phyloP scores from a whole-genome alignment of 768 basidiomycete genomes.

The Galerina sulciceps region DNA sequence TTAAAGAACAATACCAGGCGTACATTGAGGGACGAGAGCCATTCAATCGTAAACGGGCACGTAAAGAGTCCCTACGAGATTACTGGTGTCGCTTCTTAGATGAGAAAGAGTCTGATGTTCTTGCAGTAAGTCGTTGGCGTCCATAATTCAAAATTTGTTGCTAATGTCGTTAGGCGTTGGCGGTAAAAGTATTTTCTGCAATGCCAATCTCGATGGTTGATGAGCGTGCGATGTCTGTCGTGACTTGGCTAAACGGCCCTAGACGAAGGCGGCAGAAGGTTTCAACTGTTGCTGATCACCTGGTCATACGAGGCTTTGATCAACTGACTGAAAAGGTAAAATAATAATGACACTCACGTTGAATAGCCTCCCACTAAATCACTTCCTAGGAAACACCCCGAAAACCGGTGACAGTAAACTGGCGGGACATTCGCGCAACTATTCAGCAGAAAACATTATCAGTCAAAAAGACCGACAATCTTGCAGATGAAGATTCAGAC shows the following conservation, averaged over 20 bases:
- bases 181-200: constrained; percentile 9
- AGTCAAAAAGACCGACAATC: too few species aligned
- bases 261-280: constrained; percentile 16
- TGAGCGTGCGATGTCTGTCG: constrained; percentile 23
- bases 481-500: too few species aligned
- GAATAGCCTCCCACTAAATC: too few species aligned
- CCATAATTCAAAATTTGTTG: not conserved
- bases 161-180: not conserved
- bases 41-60: not conserved
- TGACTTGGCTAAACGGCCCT: constrained; percentile 21
- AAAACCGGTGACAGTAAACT: not conserved
- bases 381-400: not conserved
- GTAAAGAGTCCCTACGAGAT: not conserved
- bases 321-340: not conserved
- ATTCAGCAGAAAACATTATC: too few species aligned
- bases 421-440: not conserved
- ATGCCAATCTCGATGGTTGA: constrained; percentile 22
- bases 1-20: not conserved
- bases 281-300: not conserved
- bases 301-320: not conserved
- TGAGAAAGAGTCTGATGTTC: not conserved
- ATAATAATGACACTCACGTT: too few species aligned
- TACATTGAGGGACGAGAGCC: not conserved
- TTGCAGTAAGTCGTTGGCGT: not conserved
- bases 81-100: not conserved